These are phyloP conservation scores for Boletus insuetus DNA, from an alignment of 768 basidiomycete genomes.

Conservation along the genomic window DNA sequence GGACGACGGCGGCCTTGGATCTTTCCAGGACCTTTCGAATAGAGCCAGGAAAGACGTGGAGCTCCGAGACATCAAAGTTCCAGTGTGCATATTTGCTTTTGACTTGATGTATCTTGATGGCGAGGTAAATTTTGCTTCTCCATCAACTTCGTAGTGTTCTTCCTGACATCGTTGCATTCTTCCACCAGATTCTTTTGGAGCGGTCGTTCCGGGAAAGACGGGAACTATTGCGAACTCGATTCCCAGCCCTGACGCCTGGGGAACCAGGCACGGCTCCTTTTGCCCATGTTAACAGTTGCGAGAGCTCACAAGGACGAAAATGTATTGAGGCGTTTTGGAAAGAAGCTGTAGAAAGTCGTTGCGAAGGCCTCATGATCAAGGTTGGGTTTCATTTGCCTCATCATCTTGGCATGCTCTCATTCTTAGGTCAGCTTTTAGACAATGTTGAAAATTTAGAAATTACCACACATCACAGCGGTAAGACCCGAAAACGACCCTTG, in stretches of 20 bases:
- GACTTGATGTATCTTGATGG: constrained; percentile 87
- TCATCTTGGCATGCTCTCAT: constrained; percentile 3
- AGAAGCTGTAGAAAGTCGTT: constrained; percentile 68
- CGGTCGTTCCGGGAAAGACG: constrained; percentile 72
- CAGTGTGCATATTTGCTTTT: constrained; percentile 84
- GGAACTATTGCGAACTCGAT: constrained; percentile 55
- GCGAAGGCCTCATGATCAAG: constrained; percentile 96
- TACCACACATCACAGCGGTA: constrained; percentile 33
- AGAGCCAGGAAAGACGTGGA: constrained; percentile 82
- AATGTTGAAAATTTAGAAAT: constrained; percentile 41
- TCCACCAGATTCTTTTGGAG: constrained; percentile 58
- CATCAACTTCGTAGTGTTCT: not conserved
- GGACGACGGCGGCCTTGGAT: constrained; percentile 55
- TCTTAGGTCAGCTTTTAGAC: constrained; percentile 59
- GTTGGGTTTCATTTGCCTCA: constrained; percentile 33
- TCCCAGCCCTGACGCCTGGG: constrained; percentile 51
- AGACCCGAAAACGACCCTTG: constrained; percentile 58
- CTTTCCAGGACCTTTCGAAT: constrained; percentile 86
- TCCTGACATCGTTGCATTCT: constrained; percentile 1
- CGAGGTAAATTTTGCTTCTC: constrained; percentile 47
- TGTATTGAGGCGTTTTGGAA: constrained; percentile 74
- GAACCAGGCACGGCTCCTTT: constrained; percentile 55
- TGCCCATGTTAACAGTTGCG: constrained; percentile 69
- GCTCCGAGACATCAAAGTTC: constrained; percentile 68
- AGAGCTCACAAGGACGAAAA: constrained; percentile 60